Percentiles rank a stretch among this genome's conserved stretches.
Evolutionary conservation across 441 rosid species (phyloP).

Genomic region (Pelargonium myrrhifolium): DNA sequence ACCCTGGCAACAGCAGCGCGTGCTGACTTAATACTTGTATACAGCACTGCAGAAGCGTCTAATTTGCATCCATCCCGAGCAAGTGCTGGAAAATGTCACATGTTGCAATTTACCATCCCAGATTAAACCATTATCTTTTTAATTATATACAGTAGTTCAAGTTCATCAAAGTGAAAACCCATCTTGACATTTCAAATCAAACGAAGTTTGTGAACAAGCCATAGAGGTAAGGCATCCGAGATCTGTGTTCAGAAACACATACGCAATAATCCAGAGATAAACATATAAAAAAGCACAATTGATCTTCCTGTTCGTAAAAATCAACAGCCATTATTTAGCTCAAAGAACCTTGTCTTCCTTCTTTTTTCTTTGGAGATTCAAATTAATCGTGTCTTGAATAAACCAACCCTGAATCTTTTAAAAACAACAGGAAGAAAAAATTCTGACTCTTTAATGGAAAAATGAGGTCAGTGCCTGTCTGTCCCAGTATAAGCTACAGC

Average conservation of each 20-base stretch:
- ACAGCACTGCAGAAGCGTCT: conserved; percentile 84
- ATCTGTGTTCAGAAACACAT: not conserved
- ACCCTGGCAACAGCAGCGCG: conserved; percentile 50
- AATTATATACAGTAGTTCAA: not conserved
- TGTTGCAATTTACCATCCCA: conserved; percentile 10
- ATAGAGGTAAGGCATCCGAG: not conserved
- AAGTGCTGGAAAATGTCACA: conserved; percentile 48
- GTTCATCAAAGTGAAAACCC: not conserved
- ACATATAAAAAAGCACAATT: not conserved
- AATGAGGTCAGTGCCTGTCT: not conserved
- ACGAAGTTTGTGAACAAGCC: not conserved
- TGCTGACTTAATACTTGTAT: conserved; percentile 71
- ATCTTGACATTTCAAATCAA: conserved; percentile 1
- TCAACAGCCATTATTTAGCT: not conserved
- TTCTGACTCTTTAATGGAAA: no score
- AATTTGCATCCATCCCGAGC: conserved; percentile 84
- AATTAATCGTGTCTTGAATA: no score
- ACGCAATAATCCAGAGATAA: not conserved
- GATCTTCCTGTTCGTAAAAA: not conserved
- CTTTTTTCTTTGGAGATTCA: no score
- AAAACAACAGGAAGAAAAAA: not conserved
- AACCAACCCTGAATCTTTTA: not conserved
- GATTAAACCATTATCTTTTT: conserved; percentile 3
- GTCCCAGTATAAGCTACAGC: not conserved
- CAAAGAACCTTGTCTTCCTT: no score